These are phyloP conservation scores for Cordyceps farinosa DNA, from an alignment of 2,329 filamentous ascomycete genomes.

Conservation along the genomic window DNA sequence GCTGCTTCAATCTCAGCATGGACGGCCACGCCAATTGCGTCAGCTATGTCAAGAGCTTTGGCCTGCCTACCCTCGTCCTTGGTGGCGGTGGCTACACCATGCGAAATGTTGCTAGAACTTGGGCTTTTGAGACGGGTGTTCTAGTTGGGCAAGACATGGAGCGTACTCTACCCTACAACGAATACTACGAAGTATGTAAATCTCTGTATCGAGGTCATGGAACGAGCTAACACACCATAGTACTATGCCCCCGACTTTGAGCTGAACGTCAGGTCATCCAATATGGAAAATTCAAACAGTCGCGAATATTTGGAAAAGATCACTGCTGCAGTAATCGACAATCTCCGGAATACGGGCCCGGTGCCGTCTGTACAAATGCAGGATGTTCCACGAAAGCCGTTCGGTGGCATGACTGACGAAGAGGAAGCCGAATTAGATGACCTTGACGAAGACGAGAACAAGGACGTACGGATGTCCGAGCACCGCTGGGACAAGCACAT, in stretches of 20 bases:
- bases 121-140: conserved; percentile 93
- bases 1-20: conserved; percentile 98
- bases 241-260: conserved; percentile 92
- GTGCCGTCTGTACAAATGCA: conserved; percentile 91
- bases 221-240: conserved; percentile 40
- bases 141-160: conserved; percentile 80
- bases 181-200: conserved; percentile 73
- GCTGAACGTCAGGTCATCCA: conserved; percentile 82
- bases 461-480: conserved; percentile 77
- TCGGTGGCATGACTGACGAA: conserved; percentile 62
- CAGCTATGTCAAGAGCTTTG: conserved; percentile 81
- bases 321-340: conserved; percentile 76
- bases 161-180: conserved; percentile 85
- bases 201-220: conserved; percentile 40
- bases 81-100: conserved; percentile 97
- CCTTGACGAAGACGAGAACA: conserved; percentile 79
- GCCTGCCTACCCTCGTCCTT: conserved; percentile 82
- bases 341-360: conserved; percentile 79
- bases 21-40: conserved; percentile 93
- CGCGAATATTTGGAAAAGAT: conserved; percentile 78
- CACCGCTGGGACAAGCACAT: conserved; percentile 78
- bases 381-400: conserved; percentile 62
- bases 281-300: conserved; percentile 89
- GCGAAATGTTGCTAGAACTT: conserved; percentile 92
- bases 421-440: conserved; percentile 64